phyloP scores from a whole-genome alignment of 306 rosid species.

The Cicer bijugum region DNA sequence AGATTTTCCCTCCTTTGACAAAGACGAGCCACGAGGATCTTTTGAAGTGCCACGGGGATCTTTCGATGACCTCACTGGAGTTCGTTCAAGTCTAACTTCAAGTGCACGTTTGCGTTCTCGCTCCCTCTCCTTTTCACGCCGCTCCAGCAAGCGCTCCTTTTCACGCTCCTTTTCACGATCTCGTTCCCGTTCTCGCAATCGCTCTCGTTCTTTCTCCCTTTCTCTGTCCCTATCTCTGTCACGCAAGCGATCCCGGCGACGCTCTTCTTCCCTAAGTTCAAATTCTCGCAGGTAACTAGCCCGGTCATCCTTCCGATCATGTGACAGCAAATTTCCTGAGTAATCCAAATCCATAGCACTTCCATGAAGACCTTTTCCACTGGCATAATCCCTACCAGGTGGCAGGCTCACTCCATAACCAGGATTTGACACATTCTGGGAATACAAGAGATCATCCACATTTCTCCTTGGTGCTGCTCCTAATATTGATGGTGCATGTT shows the following conservation, averaged over 20 bases:
- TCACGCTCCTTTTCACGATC: conserved; percentile 79
- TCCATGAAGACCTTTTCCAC: conserved; percentile 86
- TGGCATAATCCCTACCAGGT: conserved; percentile 96
- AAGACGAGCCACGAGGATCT: conserved; percentile 82
- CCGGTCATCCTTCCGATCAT: conserved; percentile 86
- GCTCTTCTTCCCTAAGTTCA: conserved; percentile 94
- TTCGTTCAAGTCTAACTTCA: conserved; percentile 56
- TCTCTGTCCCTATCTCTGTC: conserved; percentile 91
- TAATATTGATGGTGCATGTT: conserved; percentile 83
- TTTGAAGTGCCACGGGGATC: conserved; percentile 76
- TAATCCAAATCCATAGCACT: conserved; percentile 76
- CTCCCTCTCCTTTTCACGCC: conserved; percentile 86
- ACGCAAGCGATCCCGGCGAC: conserved; percentile 88
- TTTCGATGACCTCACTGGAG: conserved; percentile 63
- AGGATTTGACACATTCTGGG: conserved; percentile 86
- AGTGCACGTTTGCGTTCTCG: conserved; percentile 84
- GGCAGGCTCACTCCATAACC: conserved; percentile 99
- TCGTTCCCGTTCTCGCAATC: conserved; percentile 68
- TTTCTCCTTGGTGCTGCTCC: conserved; percentile 97
- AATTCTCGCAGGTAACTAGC: conserved; percentile 91
- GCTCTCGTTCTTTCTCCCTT: conserved; percentile 80
- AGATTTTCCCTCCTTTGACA: conserved; percentile 79
- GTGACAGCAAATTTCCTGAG: conserved; percentile 61
- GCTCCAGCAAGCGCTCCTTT: conserved; percentile 75
- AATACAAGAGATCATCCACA: conserved; percentile 78